Evolutionary conservation across 129 eudicot genomes (phyloP).

Genomic region (Apium graveolens): DNA sequence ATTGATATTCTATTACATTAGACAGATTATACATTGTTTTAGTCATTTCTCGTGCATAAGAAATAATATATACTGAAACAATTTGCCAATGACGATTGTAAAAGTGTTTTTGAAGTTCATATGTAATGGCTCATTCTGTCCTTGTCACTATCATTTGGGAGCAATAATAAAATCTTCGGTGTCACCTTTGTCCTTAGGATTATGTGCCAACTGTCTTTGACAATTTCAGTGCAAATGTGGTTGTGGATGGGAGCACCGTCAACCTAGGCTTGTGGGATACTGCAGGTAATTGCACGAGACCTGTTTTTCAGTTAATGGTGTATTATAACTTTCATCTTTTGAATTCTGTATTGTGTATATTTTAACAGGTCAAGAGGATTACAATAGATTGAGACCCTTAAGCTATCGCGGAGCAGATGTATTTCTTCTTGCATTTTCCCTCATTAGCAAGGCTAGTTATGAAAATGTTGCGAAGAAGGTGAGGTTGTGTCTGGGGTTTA

Average conservation of each 20-base stretch:
- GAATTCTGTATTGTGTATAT: not conserved
- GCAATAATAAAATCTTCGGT: not conserved
- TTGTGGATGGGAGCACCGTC: slow-evolving; percentile 90
- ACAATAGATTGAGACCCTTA: slow-evolving; percentile 81
- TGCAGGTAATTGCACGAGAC: slow-evolving; percentile 47
- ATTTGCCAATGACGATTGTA: not conserved
- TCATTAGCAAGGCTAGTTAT: slow-evolving; percentile 93
- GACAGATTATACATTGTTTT: not conserved
- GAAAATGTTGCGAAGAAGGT: slow-evolving; percentile 88
- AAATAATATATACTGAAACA: not conserved
- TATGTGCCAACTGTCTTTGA: slow-evolving; percentile 94
- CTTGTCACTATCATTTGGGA: not conserved
- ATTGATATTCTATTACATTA: not conserved
- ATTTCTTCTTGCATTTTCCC: slow-evolving; percentile 80
- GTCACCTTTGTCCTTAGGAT: slow-evolving; percentile 43
- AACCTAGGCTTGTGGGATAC: slow-evolving; percentile 98
- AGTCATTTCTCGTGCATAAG: not conserved
- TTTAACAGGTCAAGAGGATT: slow-evolving; percentile 80
- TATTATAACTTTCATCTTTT: not conserved
- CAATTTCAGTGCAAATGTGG: slow-evolving; percentile 97
- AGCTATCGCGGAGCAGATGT: slow-evolving; percentile 92
- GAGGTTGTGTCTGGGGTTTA: not conserved
- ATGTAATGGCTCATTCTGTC: not conserved
- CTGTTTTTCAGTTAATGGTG: not conserved
- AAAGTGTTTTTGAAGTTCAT: not conserved